These are phyloP conservation scores for Trichosporon faecale DNA, from an alignment of 1,284 basidiomycete genomes.

Conservation along the genomic window DNA sequence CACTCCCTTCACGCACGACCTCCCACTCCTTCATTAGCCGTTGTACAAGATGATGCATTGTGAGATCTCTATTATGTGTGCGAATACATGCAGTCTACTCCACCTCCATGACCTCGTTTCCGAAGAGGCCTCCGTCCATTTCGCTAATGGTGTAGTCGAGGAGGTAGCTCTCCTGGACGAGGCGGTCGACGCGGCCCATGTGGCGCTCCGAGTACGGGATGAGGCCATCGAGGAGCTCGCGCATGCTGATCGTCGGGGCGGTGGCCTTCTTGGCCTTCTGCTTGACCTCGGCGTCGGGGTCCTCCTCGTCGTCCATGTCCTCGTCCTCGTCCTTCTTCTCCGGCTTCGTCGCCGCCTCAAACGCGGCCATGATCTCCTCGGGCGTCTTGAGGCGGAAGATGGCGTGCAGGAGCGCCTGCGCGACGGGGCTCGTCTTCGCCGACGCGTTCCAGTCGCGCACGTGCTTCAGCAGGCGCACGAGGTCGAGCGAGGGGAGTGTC, in stretches of 20 bases:
- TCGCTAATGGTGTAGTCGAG: conserved; percentile 87
- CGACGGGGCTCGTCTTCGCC: conserved; percentile 77
- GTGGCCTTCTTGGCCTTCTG: conserved; percentile 18
- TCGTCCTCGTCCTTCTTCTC: conserved; percentile 40
- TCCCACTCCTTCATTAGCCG: neutral
- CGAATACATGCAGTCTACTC: conserved; percentile 20
- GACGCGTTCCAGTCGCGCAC: conserved; percentile 92
- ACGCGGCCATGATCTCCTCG: conserved; percentile 71
- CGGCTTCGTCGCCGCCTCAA: conserved; percentile 51
- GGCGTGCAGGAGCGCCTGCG: conserved; percentile 80
- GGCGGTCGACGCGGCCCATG: conserved; percentile 74
- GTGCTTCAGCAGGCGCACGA: conserved; percentile 77
- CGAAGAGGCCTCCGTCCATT: conserved; percentile 67
- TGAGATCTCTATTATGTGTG: neutral
- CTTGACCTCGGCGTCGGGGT: conserved; percentile 26
- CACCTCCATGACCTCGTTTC: conserved; percentile 44
- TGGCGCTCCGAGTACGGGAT: conserved; percentile 94
- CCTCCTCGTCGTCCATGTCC: conserved; percentile 40
- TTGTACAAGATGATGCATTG: conserved; percentile 8
- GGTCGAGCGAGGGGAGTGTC: conserved; percentile 66
- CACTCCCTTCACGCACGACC: too few relatives aligned
- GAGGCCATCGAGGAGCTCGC: conserved; percentile 76
- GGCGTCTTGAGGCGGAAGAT: conserved; percentile 71
- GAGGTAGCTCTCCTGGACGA: conserved; percentile 89
- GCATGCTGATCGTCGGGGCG: conserved; percentile 52